Evolutionary conservation across 2,329 filamentous ascomycete species (phyloP).

Genomic region (Neofusicoccum kwambonambiense): DNA sequence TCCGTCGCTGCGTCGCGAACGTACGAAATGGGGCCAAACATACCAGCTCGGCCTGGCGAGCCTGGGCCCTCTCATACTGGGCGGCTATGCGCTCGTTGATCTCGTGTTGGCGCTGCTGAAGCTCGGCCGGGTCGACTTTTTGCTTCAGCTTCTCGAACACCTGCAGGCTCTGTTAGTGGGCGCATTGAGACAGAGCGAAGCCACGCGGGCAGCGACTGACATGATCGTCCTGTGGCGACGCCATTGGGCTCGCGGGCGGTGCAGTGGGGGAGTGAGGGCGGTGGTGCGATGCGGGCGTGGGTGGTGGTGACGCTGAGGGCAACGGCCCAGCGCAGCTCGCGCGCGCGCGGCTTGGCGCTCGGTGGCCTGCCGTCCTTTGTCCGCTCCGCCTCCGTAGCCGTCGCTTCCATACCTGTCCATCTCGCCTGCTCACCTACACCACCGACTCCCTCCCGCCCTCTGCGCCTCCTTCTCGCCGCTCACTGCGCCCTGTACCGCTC

Average conservation of each 20-base stretch:
- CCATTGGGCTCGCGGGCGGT: constrained; percentile 34
- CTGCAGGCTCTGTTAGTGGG: constrained; percentile 34
- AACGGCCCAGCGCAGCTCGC: constrained; percentile 1
- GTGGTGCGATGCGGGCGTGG: not conserved
- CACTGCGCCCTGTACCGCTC: not conserved
- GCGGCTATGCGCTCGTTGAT: constrained; percentile 58
- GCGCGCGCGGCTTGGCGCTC: constrained; percentile 6
- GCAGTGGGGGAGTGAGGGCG: not conserved
- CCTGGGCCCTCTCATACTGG: constrained; percentile 62
- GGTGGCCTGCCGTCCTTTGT: not conserved
- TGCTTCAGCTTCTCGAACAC: constrained; percentile 61
- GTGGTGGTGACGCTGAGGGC: constrained; percentile 9
- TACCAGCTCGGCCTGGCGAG: constrained; percentile 65
- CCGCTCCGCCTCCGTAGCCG: not conserved
- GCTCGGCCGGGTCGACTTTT: constrained; percentile 57
- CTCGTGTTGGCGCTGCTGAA: constrained; percentile 60
- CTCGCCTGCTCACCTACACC: not conserved
- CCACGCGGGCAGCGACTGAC: constrained; percentile 36
- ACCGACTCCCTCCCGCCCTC: not conserved
- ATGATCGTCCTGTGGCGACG: constrained; percentile 47
- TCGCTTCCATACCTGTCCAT: not conserved
- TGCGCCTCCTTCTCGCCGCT: not conserved
- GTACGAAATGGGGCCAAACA: constrained; percentile 21
- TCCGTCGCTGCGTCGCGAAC: no score
- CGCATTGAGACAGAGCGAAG: not conserved